Percentiles rank a stretch among this genome's conserved stretches.
Conservation (phyloP, 1,139 yeast species). For the Magnusiomyces sp. region DNA sequence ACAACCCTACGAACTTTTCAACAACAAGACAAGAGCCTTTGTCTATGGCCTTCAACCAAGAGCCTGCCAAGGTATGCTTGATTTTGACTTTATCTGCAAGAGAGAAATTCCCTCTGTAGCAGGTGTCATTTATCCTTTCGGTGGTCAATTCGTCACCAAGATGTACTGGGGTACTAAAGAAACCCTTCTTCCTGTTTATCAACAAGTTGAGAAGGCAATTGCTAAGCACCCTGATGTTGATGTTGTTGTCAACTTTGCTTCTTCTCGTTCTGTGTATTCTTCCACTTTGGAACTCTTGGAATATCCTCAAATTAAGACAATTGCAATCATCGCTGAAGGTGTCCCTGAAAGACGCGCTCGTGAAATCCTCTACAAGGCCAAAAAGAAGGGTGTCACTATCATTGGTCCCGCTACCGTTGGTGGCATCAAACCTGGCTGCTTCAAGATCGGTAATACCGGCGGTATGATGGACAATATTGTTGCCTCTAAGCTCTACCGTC, state of each 20-base stretch:
- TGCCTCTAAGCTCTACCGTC: conserved; percentile 41
- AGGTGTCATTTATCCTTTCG: conserved; percentile 41
- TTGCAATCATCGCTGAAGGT: conserved; percentile 43
- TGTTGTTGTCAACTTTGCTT: conserved; percentile 42
- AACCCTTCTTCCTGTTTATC: conserved; percentile 40
- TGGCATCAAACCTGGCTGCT: conserved; percentile 43
- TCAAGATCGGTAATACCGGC: conserved; percentile 43
- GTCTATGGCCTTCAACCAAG: conserved; percentile 39
- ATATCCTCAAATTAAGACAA: conserved; percentile 39
- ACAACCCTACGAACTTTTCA: conserved; percentile 34
- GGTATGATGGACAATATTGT: conserved; percentile 46
- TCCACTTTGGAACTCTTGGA: conserved; percentile 42
- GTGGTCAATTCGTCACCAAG: conserved; percentile 40
- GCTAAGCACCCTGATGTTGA: conserved; percentile 42
- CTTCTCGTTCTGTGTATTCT: conserved; percentile 40
- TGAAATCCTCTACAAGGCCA: conserved; percentile 38
- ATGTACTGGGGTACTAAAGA: conserved; percentile 46
- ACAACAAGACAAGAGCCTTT: conserved; percentile 37
- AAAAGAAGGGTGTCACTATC: conserved; percentile 39
- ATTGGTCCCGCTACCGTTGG: conserved; percentile 44
- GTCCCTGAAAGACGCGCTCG: conserved; percentile 44
- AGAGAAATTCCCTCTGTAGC: conserved; percentile 42
- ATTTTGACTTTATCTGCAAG: conserved; percentile 40
- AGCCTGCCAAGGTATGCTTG: conserved; percentile 43
- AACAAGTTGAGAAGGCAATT: conserved; percentile 35